phyloP scores from a whole-genome alignment of 2,329 filamentous ascomycete species.

The Aspergillus chevalieri region DNA sequence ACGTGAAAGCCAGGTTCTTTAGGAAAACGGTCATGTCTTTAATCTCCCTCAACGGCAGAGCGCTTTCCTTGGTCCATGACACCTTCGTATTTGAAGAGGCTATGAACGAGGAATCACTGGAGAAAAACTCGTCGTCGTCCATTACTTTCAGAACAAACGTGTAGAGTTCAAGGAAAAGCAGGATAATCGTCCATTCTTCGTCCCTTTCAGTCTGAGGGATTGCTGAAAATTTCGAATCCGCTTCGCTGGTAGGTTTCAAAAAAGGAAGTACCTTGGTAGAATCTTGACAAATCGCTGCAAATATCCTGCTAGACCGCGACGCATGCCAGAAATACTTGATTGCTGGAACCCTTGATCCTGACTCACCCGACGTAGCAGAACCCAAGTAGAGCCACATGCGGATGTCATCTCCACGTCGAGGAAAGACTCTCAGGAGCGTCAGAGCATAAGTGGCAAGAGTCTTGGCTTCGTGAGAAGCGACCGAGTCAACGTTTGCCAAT shows the following conservation, averaged over 20 bases:
- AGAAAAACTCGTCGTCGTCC: constrained; percentile 93
- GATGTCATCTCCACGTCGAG: constrained; percentile 74
- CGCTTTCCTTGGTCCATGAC: constrained; percentile 55
- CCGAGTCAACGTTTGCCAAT: constrained; percentile 19
- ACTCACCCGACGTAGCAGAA: constrained; percentile 45
- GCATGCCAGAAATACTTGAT: constrained; percentile 82
- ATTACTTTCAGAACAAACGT: constrained; percentile 87
- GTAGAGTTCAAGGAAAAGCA: constrained; percentile 91
- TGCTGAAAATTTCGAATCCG: constrained; percentile 17
- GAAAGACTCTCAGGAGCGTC: constrained; percentile 79
- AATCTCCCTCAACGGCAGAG: constrained; percentile 65
- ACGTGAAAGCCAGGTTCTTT: constrained; percentile 81
- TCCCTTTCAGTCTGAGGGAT: constrained; percentile 38
- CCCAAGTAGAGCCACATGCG: constrained; percentile 89
- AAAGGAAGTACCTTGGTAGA: constrained; percentile 54
- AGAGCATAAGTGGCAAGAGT: constrained; percentile 80
- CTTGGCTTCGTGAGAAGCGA: constrained; percentile 56
- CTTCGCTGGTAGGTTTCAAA: constrained; percentile 45
- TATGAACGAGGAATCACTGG: constrained; percentile 45
- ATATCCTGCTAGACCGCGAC: constrained; percentile 52
- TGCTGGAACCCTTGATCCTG: constrained; percentile 50
- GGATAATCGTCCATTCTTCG: constrained; percentile 79
- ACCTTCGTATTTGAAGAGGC: constrained; percentile 45
- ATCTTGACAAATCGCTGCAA: constrained; percentile 51
- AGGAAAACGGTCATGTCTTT: constrained; percentile 72